A percentile compares a stretch with the other conserved stretches of the same genome.
Conservation (phyloP, 2,329 filamentous ascomycete genomes). For the Hortaea werneckii region DNA sequence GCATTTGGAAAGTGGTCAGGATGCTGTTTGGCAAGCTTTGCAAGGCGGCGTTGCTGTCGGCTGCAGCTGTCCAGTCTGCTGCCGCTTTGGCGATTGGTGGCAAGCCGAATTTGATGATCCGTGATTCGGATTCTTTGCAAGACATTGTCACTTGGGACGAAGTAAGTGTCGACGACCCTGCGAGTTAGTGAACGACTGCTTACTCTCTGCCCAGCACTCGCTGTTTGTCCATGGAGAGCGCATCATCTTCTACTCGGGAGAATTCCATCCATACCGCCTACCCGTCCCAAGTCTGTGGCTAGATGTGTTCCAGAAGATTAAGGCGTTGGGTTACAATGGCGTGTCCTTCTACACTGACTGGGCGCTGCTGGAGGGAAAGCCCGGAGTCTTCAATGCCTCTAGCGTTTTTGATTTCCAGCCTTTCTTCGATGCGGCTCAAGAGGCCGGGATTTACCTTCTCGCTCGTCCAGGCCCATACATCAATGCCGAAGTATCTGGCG, state of each 20-base stretch:
- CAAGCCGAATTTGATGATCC: conserved; percentile 39
- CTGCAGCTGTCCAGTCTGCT: conserved; percentile 11
- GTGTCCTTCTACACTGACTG: conserved; percentile 74
- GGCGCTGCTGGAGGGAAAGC: conserved; percentile 66
- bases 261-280: conserved; percentile 60
- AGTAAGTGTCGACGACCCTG: neutral
- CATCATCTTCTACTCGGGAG: conserved; percentile 61
- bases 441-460: conserved; percentile 67
- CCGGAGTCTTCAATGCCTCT: conserved; percentile 57
- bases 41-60: conserved; percentile 16
- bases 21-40: conserved; percentile 19
- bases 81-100: conserved; percentile 40
- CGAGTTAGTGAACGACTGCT: neutral
- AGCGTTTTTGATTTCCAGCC: conserved; percentile 63
- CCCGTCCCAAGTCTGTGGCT: conserved; percentile 55
- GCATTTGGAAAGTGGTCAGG: neutral
- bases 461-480: conserved; percentile 46
- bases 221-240: conserved; percentile 61
- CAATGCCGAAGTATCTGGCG: conserved; percentile 66
- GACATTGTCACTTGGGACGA: conserved; percentile 58
- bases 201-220: conserved; percentile 37
- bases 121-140: conserved; percentile 39
- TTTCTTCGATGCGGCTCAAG: conserved; percentile 64
- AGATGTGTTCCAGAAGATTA: conserved; percentile 75
- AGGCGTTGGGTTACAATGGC: conserved; percentile 66